phyloP scores from a whole-genome alignment of 352 stramenopile genomes.

The Pythium guiyangense region DNA sequence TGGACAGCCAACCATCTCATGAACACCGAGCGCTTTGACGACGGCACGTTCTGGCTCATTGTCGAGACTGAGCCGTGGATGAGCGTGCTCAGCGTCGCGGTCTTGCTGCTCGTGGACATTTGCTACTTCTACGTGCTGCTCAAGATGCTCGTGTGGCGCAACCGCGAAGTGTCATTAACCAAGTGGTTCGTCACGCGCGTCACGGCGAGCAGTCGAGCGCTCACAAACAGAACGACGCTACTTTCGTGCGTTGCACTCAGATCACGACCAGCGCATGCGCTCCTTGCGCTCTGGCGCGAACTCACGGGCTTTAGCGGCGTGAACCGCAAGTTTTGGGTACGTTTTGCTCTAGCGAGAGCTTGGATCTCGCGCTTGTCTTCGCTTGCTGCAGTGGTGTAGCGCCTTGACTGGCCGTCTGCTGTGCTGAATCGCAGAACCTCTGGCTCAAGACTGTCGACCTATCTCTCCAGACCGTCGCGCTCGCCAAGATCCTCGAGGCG shows the following conservation, averaged over 20 bases:
- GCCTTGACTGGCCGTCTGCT: not conserved
- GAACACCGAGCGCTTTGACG: constrained; percentile 1
- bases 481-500: not conserved
- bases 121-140: constrained; percentile 1
- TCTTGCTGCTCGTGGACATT: not conserved
- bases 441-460: constrained; percentile 4
- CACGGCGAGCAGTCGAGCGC: not conserved
- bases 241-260: not conserved
- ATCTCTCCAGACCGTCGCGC: not conserved
- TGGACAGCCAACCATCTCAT: too few species aligned
- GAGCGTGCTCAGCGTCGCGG: not conserved
- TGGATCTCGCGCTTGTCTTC: not conserved
- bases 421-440: not conserved
- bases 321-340: constrained; percentile 4
- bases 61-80: not conserved
- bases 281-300: not conserved
- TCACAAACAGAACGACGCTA: not conserved
- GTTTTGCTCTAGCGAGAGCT: not conserved
- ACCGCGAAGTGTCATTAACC: not conserved
- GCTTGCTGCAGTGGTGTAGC: too few species aligned
- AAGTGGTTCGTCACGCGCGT: not conserved
- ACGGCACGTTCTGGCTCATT: constrained; percentile 6
- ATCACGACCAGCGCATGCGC: too few species aligned
- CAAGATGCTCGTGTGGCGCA: not conserved
- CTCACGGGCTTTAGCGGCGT: not conserved